Evolutionary conservation across 352 stramenopile species (phyloP).

Genomic region (Phytophthora rubi): DNA sequence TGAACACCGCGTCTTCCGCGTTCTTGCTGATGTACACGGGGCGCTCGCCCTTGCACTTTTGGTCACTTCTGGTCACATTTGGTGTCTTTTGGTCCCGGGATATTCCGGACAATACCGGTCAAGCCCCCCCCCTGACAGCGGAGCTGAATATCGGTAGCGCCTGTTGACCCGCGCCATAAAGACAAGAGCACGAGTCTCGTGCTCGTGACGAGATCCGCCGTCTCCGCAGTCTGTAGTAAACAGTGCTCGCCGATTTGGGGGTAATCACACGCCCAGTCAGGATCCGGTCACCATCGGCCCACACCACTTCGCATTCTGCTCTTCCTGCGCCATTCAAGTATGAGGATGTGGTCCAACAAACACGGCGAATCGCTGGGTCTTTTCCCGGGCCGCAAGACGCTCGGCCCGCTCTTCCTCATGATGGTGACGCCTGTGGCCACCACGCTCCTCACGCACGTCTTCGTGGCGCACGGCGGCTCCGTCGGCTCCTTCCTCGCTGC

Average conservation of each 20-base stretch:
- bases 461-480: slow-evolving; percentile 60
- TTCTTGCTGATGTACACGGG: slow-evolving; percentile 37
- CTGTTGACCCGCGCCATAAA: background rate
- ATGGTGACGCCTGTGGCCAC: slow-evolving; percentile 78
- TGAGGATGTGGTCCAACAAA: slow-evolving; percentile 76
- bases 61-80: no score
- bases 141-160: background rate
- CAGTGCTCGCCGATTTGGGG: slow-evolving; percentile 21
- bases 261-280: slow-evolving; percentile 23
- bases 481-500: slow-evolving; percentile 44
- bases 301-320: slow-evolving; percentile 30
- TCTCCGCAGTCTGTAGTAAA: slow-evolving; percentile 15
- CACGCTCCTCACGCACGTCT: slow-evolving; percentile 87
- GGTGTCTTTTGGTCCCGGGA: no score
- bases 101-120: no score
- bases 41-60: slow-evolving; percentile 25
- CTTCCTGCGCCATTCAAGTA: slow-evolving; percentile 20
- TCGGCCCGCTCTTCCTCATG: slow-evolving; percentile 92
- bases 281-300: slow-evolving; percentile 5
- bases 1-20: slow-evolving; percentile 34
- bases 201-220: background rate
- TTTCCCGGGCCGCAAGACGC: slow-evolving; percentile 77
- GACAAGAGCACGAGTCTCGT: background rate
- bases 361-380: slow-evolving; percentile 70
- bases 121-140: background rate